Conservation (phyloP, 352 stramenopile genomes). For the Thalassiosira hispida region DNA sequence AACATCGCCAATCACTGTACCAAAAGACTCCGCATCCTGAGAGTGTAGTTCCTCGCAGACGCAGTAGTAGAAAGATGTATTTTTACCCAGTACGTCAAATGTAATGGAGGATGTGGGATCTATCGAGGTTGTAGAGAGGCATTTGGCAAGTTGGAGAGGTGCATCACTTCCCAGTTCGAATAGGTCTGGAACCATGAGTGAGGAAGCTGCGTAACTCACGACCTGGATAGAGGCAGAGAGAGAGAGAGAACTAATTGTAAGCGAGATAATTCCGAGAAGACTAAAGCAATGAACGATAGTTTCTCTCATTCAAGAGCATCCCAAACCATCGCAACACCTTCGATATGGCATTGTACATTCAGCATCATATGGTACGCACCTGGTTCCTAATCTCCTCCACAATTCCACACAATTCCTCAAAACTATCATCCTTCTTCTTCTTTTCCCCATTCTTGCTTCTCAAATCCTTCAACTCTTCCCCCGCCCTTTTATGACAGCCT, state of each 20-base stretch:
- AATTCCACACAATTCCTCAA: constrained; percentile 61
- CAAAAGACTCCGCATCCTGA: constrained; percentile 66
- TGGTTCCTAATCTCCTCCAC: constrained; percentile 69
- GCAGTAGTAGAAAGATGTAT: constrained; percentile 74
- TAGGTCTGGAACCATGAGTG: constrained; percentile 76
- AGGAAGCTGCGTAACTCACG: constrained; percentile 79
- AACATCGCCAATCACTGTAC: constrained; percentile 57
- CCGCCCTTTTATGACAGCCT: constrained; percentile 60
- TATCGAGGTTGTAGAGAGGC: constrained; percentile 51
- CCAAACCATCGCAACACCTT: too few relatives aligned
- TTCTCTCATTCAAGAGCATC: too few relatives aligned
- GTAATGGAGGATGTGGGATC: constrained; percentile 67
- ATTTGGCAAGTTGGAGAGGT: constrained; percentile 67
- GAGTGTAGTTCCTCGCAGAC: constrained; percentile 76
- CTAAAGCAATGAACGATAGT: too few relatives aligned
- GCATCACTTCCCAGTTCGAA: constrained; percentile 71
- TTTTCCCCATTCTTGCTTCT: constrained; percentile 15
- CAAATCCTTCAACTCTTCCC: constrained; percentile 74
- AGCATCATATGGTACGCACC: constrained; percentile 27
- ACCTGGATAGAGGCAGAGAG: constrained; percentile 49
- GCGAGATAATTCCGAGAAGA: too few relatives aligned
- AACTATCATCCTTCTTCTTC: constrained; percentile 19
- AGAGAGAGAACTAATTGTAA: too few relatives aligned
- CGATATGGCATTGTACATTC: not conserved
- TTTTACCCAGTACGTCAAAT: constrained; percentile 65